Evolutionary conservation across 768 basidiomycete genomes (phyloP).

Genomic region (Dioszegia crocea): DNA sequence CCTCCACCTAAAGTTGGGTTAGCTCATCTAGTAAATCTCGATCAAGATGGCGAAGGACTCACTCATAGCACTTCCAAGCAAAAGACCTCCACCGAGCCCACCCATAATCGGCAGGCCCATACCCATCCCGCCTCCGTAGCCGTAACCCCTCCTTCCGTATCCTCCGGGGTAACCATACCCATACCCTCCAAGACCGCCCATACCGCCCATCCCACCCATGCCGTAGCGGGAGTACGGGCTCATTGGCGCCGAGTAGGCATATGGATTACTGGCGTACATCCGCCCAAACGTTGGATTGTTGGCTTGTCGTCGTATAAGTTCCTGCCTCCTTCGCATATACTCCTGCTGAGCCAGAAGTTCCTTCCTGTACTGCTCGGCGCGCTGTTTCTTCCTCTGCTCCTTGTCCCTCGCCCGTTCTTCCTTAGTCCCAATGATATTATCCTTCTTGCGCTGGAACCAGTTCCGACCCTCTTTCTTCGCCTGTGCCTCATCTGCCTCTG

Average conservation of each 20-base stretch:
- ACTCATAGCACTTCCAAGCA: slow-evolving; percentile 4
- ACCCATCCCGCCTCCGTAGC: slow-evolving; percentile 10
- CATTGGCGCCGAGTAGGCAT: slow-evolving; percentile 30
- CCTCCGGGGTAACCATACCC: slow-evolving; percentile 25
- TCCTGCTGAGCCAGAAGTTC: slow-evolving; percentile 18
- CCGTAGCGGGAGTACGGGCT: background rate
- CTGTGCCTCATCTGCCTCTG: slow-evolving; percentile 19
- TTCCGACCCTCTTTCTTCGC: slow-evolving; percentile 21
- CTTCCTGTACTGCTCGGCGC: slow-evolving; percentile 9
- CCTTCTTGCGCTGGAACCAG: slow-evolving; percentile 42
- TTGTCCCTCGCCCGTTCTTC: slow-evolving; percentile 32
- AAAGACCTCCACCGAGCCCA: slow-evolving; percentile 4
- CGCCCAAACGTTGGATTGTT: slow-evolving; percentile 34
- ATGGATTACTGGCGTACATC: slow-evolving; percentile 35
- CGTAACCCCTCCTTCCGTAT: slow-evolving; percentile 17
- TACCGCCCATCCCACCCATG: background rate
- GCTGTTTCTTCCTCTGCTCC: slow-evolving; percentile 13
- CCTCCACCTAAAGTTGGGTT: background rate
- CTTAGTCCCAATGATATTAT: slow-evolving; percentile 35
- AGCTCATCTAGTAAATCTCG: background rate
- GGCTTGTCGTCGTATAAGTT: slow-evolving; percentile 29
- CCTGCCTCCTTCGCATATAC: slow-evolving; percentile 32
- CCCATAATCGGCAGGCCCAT: slow-evolving; percentile 7
- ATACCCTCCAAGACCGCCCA: slow-evolving; percentile 1
- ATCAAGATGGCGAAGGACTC: background rate